Evolutionary conservation across 1,284 basidiomycete species (phyloP), one percentile per base, ranked within the genome.

Genomic region (Ganoderma lucidum): DNA sequence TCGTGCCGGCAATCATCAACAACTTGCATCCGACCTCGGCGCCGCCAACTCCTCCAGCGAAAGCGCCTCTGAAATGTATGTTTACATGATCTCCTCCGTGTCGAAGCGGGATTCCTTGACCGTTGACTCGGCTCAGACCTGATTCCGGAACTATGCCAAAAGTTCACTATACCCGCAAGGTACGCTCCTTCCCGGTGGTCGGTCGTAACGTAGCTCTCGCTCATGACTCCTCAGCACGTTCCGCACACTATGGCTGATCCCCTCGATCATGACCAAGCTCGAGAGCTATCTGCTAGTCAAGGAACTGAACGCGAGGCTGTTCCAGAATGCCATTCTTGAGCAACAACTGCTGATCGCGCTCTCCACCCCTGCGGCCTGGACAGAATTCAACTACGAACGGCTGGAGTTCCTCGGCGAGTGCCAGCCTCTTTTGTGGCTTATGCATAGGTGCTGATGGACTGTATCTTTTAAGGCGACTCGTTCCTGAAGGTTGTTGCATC

Each of bases 401-500:
- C 81, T 95, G 45, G 94, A 96, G 77, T 83, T 95, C 64, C 84
- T 95, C 39, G 94, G 93, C 93, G 77, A 23, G 62, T 19, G 10
- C 14, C 5, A 5, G 5, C 39, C 23, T 14, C 35, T 35, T 14
- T 28, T 9, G 35, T 17, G 14, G 55, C 67, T 41, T 58, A 64
- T 51, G 44, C n/a, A 23, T 67, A 41, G 15, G 66, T 68, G 19
- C 37, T 53, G 64, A 48, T 67, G 39, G 28, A 68, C 35, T 4
- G 32, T 23, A 61, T 66, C 53, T 62, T 65, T 48, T 0, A 72
- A 94, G 93, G 93, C 28, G 93, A 96, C 80, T 87, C 92, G 35
- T 93, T 93, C 78, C 81, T 96, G 66, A 96, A 96, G 80, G 91
- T 91, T 75, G 78, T 95, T 55, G 85, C 90, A 10, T 92, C 93